A percentile compares a stretch with the other conserved stretches of the same genome.
phyloP scores from a whole-genome alignment of 768 basidiomycete species.

The Mycena polygramma region DNA sequence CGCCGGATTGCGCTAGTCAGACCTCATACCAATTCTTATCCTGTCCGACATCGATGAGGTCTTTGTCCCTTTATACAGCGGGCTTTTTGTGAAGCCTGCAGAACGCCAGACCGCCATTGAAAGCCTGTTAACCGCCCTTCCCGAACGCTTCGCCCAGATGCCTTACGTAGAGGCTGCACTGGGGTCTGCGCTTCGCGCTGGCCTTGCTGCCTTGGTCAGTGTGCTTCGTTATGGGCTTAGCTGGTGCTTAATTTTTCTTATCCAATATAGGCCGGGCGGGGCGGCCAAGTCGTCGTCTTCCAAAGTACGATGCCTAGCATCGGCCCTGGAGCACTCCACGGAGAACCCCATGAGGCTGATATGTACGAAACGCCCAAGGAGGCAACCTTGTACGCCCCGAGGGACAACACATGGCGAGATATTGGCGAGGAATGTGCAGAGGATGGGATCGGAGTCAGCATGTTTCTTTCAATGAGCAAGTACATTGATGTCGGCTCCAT shows the following conservation, averaged over 20 bases:
- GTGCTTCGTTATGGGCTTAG: constrained; percentile 5
- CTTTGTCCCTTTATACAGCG: constrained; percentile 81
- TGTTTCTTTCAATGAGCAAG: constrained; percentile 86
- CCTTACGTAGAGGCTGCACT: constrained; percentile 71
- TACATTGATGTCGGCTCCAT: constrained; percentile 91
- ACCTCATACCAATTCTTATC: constrained; percentile 78
- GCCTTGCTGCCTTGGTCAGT: constrained; percentile 79
- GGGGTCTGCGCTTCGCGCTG: constrained; percentile 81
- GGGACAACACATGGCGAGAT: constrained; percentile 83
- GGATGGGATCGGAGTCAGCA: constrained; percentile 89
- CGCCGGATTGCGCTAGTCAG: constrained; percentile 48
- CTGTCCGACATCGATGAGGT: constrained; percentile 94
- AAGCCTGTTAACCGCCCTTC: constrained; percentile 73
- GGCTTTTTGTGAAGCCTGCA: constrained; percentile 81
- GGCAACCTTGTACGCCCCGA: constrained; percentile 80
- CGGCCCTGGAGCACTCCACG: constrained; percentile 78
- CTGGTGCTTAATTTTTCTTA: constrained; percentile 21
- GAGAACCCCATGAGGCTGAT: constrained; percentile 70
- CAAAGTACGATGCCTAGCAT: constrained; percentile 76
- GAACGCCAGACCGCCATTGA: constrained; percentile 77
- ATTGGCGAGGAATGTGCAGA: constrained; percentile 91
- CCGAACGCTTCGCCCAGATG: constrained; percentile 68
- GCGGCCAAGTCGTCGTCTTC: constrained; percentile 85
- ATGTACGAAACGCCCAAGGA: constrained; percentile 91
- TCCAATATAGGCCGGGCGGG: constrained; percentile 65